These are phyloP conservation scores for Knufia fluminis DNA, from an alignment of 2,329 filamentous ascomycete species.

Conservation along the genomic window DNA sequence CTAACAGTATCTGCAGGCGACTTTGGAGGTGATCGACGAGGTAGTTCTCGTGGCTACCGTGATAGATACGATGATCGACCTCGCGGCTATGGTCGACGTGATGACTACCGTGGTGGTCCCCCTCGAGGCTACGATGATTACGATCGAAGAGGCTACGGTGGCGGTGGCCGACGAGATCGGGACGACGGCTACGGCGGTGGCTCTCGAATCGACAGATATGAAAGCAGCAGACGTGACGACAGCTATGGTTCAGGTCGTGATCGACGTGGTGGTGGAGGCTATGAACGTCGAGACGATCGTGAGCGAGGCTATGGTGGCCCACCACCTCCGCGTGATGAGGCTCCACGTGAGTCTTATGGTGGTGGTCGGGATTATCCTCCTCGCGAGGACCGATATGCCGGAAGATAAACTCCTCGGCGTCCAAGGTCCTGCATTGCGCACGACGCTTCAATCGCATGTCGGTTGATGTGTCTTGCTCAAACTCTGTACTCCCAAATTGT, in stretches of 20 bases:
- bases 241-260: slow-evolving; percentile 35
- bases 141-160: slow-evolving; percentile 35
- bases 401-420: slow-evolving; percentile 15
- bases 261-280: slow-evolving; percentile 42
- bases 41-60: slow-evolving; percentile 27
- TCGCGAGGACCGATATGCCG: slow-evolving; percentile 22
- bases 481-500: slow-evolving; percentile 4
- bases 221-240: slow-evolving; percentile 32
- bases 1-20: slow-evolving; percentile 30
- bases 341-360: slow-evolving; percentile 20
- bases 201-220: slow-evolving; percentile 41
- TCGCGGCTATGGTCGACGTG: slow-evolving; percentile 30
- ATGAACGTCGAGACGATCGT: slow-evolving; percentile 39
- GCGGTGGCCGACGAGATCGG: slow-evolving; percentile 34
- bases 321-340: slow-evolving; percentile 17
- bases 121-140: slow-evolving; percentile 36
- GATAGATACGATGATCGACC: slow-evolving; percentile 44
- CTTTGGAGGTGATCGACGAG: slow-evolving; percentile 33
- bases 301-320: slow-evolving; percentile 17
- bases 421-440: background rate
- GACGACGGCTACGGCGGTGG: slow-evolving; percentile 41
- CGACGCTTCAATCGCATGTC: background rate
- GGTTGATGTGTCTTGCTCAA: background rate
- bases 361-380: slow-evolving; percentile 21
- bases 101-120: slow-evolving; percentile 37